Base-by-base conservation (phyloP, 352 stramenopile genomes). In the Phytophthora pinifolia region DNA sequence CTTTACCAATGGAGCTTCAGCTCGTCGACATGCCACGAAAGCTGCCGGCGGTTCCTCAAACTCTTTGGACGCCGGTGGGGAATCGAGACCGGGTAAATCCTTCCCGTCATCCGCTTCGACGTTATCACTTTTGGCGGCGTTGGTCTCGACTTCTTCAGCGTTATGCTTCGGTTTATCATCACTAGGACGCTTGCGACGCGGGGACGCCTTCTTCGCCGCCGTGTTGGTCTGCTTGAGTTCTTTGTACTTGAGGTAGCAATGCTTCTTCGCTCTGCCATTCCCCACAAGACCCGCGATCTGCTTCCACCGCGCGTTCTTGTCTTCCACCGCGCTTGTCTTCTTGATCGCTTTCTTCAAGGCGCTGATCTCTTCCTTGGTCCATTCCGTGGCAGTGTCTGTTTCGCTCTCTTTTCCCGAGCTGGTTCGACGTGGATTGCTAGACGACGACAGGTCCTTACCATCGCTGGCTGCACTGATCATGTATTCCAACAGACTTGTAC, bases 191-290 rank as follows among this genome's bases (percentile, higher is more conserved):
- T 53, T 63, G 13, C 45, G 41, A 42, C 51, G 62, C 36, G 65
- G 46, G 9, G 62, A 70, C n/a, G 54, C 41, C 18, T 67, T 76
- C 25, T 70, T 71, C 15, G 46, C 35, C 18, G 66, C 47, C 10
- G 63, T 58, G 27, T 67, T 78, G 3, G 54, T 61, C 32, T 80
- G 84, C 43, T 88, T 89, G 25, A 93, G 66, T 33, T 88, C 69
- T 59, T 93, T 93, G 68, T 93, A 93, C 62, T 93, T 92, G 27
- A 89, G 15, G 51, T 92, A 91, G 63, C 83, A 93, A 35, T 89
- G 67, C 55, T 89, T 89, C 43, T 92, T 92, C n/a, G 63, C 72
- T 48, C 85, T 88, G 1, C 62, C 61, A 36, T 74, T 79, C 10
- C 81, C 76, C 10, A 93, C 75, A 10, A 80, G 37, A n/a, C 13